Evolutionary conservation across 495 filamentous ascomycete genomes (phyloP).

Genomic region (Xylaria castorea): DNA sequence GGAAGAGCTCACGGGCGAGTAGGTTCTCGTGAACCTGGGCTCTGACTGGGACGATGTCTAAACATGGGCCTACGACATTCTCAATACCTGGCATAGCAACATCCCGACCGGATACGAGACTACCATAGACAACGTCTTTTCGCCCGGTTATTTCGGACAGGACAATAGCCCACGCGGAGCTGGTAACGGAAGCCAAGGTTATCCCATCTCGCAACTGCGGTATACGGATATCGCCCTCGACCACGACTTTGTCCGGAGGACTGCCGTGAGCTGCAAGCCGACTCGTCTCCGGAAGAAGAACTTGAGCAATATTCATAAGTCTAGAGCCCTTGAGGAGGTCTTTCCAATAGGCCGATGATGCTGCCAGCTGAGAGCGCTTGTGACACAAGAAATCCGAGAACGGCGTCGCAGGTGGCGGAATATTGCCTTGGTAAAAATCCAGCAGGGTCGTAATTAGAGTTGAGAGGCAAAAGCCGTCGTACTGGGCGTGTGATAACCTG

Average conservation of each 20-base stretch:
- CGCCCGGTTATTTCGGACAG: too few species aligned
- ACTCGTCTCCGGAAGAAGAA: not conserved
- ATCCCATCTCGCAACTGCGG: slow-evolving; percentile 31
- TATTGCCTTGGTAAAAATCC: not conserved
- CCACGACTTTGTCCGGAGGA: not conserved
- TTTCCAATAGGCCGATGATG: not conserved
- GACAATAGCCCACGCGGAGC: slow-evolving; percentile 62
- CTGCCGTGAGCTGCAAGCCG: not conserved
- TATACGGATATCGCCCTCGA: not conserved
- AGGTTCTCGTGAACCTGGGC: slow-evolving; percentile 48
- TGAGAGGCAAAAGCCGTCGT: slow-evolving; percentile 2
- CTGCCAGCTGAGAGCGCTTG: not conserved
- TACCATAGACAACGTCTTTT: too few species aligned
- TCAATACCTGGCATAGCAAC: slow-evolving; percentile 57
- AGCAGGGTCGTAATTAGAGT: not conserved
- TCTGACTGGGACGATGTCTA: slow-evolving; percentile 66
- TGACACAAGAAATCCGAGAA: not conserved
- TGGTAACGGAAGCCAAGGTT: slow-evolving; percentile 60
- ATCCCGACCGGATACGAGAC: slow-evolving; percentile 44
- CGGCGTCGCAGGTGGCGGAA: not conserved
- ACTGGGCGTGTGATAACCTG: slow-evolving; percentile 7
- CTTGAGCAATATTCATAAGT: not conserved
- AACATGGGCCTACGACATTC: slow-evolving; percentile 54
- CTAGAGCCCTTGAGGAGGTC: not conserved
- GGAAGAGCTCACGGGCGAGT: slow-evolving; percentile 50